Percentiles rank a stretch among this genome's conserved stretches.
These are phyloP conservation scores for Glutinoglossum americanum DNA, from an alignment of 495 filamentous ascomycete species.

Conservation along the genomic window DNA sequence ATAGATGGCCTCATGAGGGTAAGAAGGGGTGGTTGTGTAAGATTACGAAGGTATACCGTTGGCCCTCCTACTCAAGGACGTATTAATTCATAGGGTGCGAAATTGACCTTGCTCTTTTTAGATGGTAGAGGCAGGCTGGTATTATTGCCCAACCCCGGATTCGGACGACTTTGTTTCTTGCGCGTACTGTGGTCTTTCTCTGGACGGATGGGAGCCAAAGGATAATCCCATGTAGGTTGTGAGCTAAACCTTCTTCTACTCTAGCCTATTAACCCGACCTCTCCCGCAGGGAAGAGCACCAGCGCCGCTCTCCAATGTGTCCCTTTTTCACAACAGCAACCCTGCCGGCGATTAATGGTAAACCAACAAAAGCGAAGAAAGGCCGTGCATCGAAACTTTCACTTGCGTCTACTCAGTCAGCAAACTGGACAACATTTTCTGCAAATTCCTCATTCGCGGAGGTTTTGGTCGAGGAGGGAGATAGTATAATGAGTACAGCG, in stretches of 20 bases:
- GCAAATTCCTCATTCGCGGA: not conserved
- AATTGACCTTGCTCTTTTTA: conserved; percentile 18
- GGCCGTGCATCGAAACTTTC: conserved; percentile 38
- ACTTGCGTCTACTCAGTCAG: conserved; percentile 48
- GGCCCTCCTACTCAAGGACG: conserved; percentile 7
- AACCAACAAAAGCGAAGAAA: conserved; percentile 3
- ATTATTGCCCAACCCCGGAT: conserved; percentile 64
- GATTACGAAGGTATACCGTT: conserved; percentile 44
- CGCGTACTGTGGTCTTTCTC: conserved; percentile 61
- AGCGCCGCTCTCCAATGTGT: conserved; percentile 54
- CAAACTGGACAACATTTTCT: not conserved
- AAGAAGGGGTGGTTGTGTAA: conserved; percentile 81
- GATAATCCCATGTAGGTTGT: conserved; percentile 60
- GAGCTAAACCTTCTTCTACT: conserved; percentile 6
- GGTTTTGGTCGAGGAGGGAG: conserved; percentile 35
- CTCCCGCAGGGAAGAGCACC: conserved; percentile 55
- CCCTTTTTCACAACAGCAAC: conserved; percentile 47
- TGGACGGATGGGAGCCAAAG: conserved; percentile 82
- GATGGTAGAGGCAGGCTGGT: conserved; percentile 87
- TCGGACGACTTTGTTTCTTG: conserved; percentile 71
- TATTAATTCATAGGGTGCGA: conserved; percentile 8
- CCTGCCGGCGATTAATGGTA: conserved; percentile 16
- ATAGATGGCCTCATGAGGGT: conserved; percentile 66
- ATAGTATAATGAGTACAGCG: conserved; percentile 41
- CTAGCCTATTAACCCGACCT: conserved; percentile 12